phyloP scores from a whole-genome alignment of 768 basidiomycete genomes.

The Trametes maxima region DNA sequence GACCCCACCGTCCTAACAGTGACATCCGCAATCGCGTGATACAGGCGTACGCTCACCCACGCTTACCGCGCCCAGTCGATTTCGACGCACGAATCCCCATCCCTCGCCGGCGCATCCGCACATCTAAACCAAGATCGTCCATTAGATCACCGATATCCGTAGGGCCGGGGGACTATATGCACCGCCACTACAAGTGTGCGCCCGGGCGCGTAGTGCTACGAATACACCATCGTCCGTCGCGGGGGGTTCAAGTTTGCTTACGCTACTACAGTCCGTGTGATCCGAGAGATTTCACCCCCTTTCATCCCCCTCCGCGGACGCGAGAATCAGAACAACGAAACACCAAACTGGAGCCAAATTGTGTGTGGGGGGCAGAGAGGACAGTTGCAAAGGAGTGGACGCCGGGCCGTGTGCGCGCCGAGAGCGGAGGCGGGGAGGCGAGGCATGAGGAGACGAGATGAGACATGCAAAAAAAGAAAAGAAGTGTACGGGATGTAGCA shows the following conservation, averaged over 20 bases:
- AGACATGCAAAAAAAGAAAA: neutral
- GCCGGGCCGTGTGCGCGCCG: neutral
- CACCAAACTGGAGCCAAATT: neutral
- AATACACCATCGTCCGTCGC: too few species aligned
- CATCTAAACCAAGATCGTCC: neutral
- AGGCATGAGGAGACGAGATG: neutral
- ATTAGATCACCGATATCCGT: neutral
- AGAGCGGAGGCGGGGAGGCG: neutral
- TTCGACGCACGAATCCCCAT: too few species aligned
- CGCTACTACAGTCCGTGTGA: too few species aligned
- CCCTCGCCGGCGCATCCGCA: neutral
- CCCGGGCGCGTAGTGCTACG: too few species aligned
- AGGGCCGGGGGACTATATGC: neutral
- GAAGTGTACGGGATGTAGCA: neutral
- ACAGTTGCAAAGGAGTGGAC: constrained; percentile 2
- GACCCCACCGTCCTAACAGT: too few species aligned
- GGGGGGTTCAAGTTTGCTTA: too few species aligned
- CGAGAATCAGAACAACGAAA: neutral
- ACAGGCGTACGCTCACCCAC: too few species aligned
- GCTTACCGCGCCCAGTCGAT: too few species aligned
- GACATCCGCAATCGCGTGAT: too few species aligned
- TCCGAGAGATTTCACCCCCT: too few species aligned
- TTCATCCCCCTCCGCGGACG: too few species aligned
- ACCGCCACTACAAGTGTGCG: neutral
- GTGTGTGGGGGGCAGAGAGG: too few species aligned